These are phyloP conservation scores for Colletotrichum sp. DNA, from an alignment of 2,329 filamentous ascomycete species.

Conservation along the genomic window DNA sequence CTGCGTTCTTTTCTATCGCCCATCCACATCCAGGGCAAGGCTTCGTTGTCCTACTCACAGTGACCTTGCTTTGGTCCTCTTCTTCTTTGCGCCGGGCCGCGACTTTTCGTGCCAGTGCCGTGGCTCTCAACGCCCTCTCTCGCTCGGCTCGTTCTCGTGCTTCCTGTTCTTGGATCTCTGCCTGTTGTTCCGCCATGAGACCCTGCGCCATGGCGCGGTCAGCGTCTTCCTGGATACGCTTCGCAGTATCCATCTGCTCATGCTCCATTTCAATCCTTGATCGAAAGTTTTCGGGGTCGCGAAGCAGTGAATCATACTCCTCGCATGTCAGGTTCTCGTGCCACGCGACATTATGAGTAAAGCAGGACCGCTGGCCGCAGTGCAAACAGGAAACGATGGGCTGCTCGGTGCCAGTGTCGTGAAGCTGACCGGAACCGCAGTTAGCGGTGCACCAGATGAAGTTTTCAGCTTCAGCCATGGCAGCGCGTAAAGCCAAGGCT, in stretches of 20 bases:
- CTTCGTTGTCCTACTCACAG: constrained; percentile 35
- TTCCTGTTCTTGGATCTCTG: constrained; percentile 26
- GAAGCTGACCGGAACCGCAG: constrained; percentile 58
- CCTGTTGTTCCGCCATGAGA: constrained; percentile 33
- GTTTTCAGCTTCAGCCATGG: constrained; percentile 44
- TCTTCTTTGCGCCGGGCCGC: constrained; percentile 31
- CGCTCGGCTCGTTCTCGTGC: constrained; percentile 25
- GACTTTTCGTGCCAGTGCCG: constrained; percentile 21
- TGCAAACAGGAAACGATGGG: constrained; percentile 46
- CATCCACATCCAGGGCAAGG: constrained; percentile 41
- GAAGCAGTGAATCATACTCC: constrained; percentile 43
- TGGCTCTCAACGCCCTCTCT: constrained; percentile 28
- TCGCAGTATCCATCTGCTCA: constrained; percentile 45
- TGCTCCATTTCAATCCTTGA: constrained; percentile 43
- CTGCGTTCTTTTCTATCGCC: constrained; percentile 43
- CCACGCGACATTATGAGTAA: constrained; percentile 44
- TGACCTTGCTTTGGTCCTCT: constrained; percentile 33
- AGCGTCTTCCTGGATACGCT: constrained; percentile 51
- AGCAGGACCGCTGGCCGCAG: constrained; percentile 46
- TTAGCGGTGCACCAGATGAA: constrained; percentile 59
- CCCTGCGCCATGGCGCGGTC: constrained; percentile 39
- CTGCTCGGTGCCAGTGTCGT: constrained; percentile 40
- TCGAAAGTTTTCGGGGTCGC: constrained; percentile 41
- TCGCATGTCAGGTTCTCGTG: constrained; percentile 44
- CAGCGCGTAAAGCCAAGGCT: constrained; percentile 43